Base-by-base conservation (phyloP, 2,329 filamentous ascomycete genomes). In the Aspergillus brasiliensis region DNA sequence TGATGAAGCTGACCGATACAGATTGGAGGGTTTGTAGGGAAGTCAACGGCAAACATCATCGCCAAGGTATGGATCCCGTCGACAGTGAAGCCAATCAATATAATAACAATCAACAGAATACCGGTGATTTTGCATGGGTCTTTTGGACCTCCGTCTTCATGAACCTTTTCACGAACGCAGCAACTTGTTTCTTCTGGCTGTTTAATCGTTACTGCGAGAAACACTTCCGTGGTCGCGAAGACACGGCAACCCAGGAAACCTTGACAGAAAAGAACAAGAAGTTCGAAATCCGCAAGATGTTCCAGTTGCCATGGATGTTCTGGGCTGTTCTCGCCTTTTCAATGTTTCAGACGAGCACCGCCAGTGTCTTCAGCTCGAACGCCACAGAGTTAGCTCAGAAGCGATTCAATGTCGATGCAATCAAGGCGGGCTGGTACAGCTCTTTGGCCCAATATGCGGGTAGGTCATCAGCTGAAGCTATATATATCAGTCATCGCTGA, bases 141-240 rank as follows among this genome's bases (percentile, higher is more conserved):
- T 88, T 83, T 66, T 88, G 86, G 86, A 82, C 82, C 8, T 80
- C 91, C 0, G 84, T 88, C 0, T 84, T 86, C 65, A 87, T 88
- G 83, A 87, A 88, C 59, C 59, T 88, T 2, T 88, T 88, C 62
- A 87, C 85, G 8, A 88, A 88, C 56, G 67, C 81, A 0, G 78
- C 80, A 1, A 86, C 84, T 0, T 55, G 79, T 0, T 71, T 77
- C 8, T 88, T 87, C 69, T 86, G 80, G 74, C 79, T 80, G 64
- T 87, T 88, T 67, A 85, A 80, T 0, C 76, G 77, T 8, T 83
- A 81, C 70, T 81, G 80, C 40, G 78, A 82, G 31, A 76, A 76
- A 23, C 77, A 76, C 23, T 88, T 82, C 54, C 66, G 71, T 1
- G 80, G 79, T 2, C 78, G 78, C 1, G 69, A 73, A 0, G 86